phyloP scores from a whole-genome alignment of 768 basidiomycete species.

The Mrakia blollopis region DNA sequence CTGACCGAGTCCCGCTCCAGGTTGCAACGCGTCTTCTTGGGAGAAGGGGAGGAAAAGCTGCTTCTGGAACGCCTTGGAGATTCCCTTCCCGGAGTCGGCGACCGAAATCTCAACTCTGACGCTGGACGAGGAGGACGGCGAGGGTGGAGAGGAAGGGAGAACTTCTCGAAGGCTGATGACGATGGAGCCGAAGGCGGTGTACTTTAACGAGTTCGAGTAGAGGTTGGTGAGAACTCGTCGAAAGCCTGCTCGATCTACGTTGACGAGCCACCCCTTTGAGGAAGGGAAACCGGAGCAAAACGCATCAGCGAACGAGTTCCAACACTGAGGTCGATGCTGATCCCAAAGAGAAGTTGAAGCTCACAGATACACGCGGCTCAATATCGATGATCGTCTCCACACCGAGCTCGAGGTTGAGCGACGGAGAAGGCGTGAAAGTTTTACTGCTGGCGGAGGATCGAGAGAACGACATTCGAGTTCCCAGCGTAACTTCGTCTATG shows the following conservation, averaged over 20 bases:
- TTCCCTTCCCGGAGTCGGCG: background rate
- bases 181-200: background rate
- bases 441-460: background rate
- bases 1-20: background rate
- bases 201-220: background rate
- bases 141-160: background rate
- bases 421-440: background rate
- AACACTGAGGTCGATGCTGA: background rate
- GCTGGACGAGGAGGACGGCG: background rate
- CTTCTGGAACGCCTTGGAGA: background rate
- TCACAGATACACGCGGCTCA: background rate
- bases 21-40: background rate
- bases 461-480: background rate
- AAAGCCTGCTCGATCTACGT: background rate
- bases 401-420: background rate
- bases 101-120: constrained; percentile 7
- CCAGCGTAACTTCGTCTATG: background rate
- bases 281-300: background rate
- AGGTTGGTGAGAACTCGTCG: background rate
- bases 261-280: background rate
- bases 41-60: background rate
- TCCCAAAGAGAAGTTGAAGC: no score
- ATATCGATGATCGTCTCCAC: constrained; percentile 1
- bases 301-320: background rate
- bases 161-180: constrained; percentile 1